A percentile compares a stretch with the other conserved stretches of the same genome.
These are phyloP conservation scores for Bolboschoenoplectus hybrid DNA, from an alignment of 202 grass and related monocot species.

Conservation along the genomic window DNA sequence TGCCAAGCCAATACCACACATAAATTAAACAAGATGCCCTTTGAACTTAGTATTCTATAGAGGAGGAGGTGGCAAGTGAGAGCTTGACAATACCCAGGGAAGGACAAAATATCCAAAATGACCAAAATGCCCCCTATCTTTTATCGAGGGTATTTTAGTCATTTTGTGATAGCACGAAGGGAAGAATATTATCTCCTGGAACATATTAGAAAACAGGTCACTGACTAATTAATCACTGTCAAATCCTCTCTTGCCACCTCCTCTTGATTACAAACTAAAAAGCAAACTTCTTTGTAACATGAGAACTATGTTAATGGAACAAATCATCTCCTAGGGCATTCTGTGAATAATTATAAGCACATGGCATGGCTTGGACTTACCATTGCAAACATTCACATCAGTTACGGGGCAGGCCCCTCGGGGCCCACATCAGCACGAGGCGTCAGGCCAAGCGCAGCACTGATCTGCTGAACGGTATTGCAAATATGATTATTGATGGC, in stretches of 20 bases:
- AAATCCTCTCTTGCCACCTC: slow-evolving; percentile 74
- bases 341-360: background rate
- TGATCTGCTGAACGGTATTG: slow-evolving; percentile 79
- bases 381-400: slow-evolving; percentile 27
- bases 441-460: slow-evolving; percentile 44
- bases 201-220: slow-evolving; percentile 33
- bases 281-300: background rate
- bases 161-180: slow-evolving; percentile 62
- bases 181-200: slow-evolving; percentile 14
- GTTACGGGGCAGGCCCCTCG: slow-evolving; percentile 43
- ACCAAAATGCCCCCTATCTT: slow-evolving; percentile 74
- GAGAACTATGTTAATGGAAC: background rate
- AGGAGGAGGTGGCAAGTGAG: slow-evolving; percentile 58
- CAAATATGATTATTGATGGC: slow-evolving; percentile 88
- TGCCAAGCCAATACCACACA: slow-evolving; percentile 39
- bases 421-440: slow-evolving; percentile 36
- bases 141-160: slow-evolving; percentile 64
- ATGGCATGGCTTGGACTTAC: slow-evolving; percentile 1
- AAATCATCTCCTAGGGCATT: slow-evolving; percentile 32
- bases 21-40: slow-evolving; percentile 12
- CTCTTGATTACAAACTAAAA: slow-evolving; percentile 33
- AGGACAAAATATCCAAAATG: slow-evolving; percentile 58
- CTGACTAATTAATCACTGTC: slow-evolving; percentile 50
- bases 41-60: background rate
- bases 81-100: slow-evolving; percentile 73